Base-by-base conservation (phyloP, 495 filamentous ascomycete genomes). In the Bryoglossum gracile region DNA sequence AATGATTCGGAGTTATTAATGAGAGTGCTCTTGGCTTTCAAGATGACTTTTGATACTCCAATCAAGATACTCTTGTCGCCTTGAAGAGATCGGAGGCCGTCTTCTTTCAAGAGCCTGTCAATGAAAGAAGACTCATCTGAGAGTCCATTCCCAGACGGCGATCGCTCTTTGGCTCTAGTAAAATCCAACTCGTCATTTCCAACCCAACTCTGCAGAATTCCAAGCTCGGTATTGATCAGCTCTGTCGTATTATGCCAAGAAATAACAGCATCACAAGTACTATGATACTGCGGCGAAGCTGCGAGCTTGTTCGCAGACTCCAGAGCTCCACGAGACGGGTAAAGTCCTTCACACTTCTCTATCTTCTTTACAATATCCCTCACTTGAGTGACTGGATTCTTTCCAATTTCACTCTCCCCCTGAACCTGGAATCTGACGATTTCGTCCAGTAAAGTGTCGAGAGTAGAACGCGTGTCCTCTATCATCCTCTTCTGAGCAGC, bases 161-260 rank as follows among this genome's bases (percentile, higher is more conserved):
- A 68, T 41, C 60, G 65, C 55, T 79, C 68, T 55, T 71, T 69
- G 24, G 73, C 72, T 57, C 86, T 84, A 37, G 78, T 78, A 61
- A 98, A 97, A 65, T 97, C 89, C 11, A 98, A 76, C 58, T 91
- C 89, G 36, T 87, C 85, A 61, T 98, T 98, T 17, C 92, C 92
- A 28, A 97, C 92, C 92, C 92, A 98, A 46, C 80, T 87, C 62
- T 89, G 88, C 49, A 98, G 64, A 49, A 97, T 87, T 23, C 79
- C 81, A 37, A 98, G 74, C 62, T 97, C 85, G 3, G 87, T 97
- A 61, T 90, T 95, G 70, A 98, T 97, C 56, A 97, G 81, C 60
- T 90, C 80, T n/a, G 91, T 97, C 34, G 90, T 95, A 63, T 96
- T 97, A 66, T 95, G 83, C 92, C 92, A 98, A 0, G 94, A 80